Percentiles rank a stretch among this genome's conserved stretches.
phyloP scores from a whole-genome alignment of 2,329 filamentous ascomycete genomes.

The Epichloe uncinata region DNA sequence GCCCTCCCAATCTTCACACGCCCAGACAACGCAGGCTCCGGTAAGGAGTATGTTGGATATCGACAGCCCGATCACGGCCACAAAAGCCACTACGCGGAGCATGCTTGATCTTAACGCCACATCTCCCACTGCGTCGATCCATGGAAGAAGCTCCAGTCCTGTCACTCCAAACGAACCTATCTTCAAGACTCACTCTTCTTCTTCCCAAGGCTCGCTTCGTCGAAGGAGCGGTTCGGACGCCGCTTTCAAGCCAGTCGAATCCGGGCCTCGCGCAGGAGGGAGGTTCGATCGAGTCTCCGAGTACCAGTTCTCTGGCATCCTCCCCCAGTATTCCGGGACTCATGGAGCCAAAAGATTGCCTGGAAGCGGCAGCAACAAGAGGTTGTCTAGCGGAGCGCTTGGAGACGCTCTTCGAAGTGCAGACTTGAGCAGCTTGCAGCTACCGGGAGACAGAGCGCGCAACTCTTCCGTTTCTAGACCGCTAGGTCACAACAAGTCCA shows the following conservation, averaged over 20 bases:
- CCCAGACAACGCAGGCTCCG: slow-evolving; percentile 32
- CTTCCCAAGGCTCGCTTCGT: slow-evolving; percentile 15
- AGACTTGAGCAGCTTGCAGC: slow-evolving; percentile 35
- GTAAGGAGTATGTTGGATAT: slow-evolving; percentile 55
- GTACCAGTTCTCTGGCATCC: slow-evolving; percentile 49
- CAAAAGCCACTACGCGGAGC: slow-evolving; percentile 30
- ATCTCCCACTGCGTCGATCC: slow-evolving; percentile 13
- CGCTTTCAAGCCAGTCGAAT: slow-evolving; percentile 31
- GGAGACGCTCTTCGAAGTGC: slow-evolving; percentile 40
- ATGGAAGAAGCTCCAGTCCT: slow-evolving; percentile 20
- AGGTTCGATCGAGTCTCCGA: slow-evolving; percentile 32
- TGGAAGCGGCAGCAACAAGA: slow-evolving; percentile 19
- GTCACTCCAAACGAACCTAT: slow-evolving; percentile 17
- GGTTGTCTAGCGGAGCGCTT: slow-evolving; percentile 26
- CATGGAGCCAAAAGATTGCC: slow-evolving; percentile 20
- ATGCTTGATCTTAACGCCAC: slow-evolving; percentile 38
- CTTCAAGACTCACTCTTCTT: slow-evolving; percentile 12
- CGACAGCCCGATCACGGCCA: slow-evolving; percentile 27
- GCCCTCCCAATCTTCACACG: slow-evolving; percentile 10
- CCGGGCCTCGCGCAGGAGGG: slow-evolving; percentile 21
- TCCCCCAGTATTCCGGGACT: slow-evolving; percentile 3
- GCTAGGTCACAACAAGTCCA: slow-evolving; percentile 29
- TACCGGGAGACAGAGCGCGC: slow-evolving; percentile 32
- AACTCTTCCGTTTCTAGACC: slow-evolving; percentile 26
- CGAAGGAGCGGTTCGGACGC: slow-evolving; percentile 45